Evolutionary conservation across 129 eudicot genomes (phyloP).

Genomic region (Flaveria sonorensis): DNA sequence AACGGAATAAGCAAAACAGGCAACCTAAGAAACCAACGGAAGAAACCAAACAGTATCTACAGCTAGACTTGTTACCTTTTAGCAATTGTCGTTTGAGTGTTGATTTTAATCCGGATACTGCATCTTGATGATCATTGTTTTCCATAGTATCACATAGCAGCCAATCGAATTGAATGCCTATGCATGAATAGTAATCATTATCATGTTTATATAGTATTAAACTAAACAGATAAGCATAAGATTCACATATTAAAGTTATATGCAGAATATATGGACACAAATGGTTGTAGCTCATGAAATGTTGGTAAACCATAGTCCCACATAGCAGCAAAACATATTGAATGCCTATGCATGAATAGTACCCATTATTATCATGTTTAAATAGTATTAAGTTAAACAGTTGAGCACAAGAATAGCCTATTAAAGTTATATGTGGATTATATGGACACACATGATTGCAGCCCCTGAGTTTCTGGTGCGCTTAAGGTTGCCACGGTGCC

Average conservation of each 20-base stretch:
- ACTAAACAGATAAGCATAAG: background rate
- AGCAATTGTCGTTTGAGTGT: background rate
- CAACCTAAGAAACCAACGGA: background rate
- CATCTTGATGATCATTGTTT: conserved; percentile 2
- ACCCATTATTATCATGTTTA: background rate
- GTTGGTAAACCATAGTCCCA: background rate
- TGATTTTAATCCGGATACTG: background rate
- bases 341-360: background rate
- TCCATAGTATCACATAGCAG: background rate
- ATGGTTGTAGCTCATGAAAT: background rate
- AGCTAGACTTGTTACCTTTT: background rate
- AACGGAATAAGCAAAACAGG: background rate
- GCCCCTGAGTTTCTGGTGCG: background rate
- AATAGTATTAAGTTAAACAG: background rate
- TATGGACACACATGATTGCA: background rate
- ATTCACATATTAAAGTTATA: background rate
- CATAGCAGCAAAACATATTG: background rate
- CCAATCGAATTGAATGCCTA: background rate
- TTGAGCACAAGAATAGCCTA: background rate
- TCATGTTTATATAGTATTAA: background rate
- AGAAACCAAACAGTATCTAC: background rate
- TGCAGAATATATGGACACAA: background rate
- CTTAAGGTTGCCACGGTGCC: background rate
- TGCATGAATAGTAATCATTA: background rate
- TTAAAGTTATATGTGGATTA: background rate